Evolutionary conservation across 1,139 yeast species (phyloP).

Genomic region (Hansenula sp.): DNA sequence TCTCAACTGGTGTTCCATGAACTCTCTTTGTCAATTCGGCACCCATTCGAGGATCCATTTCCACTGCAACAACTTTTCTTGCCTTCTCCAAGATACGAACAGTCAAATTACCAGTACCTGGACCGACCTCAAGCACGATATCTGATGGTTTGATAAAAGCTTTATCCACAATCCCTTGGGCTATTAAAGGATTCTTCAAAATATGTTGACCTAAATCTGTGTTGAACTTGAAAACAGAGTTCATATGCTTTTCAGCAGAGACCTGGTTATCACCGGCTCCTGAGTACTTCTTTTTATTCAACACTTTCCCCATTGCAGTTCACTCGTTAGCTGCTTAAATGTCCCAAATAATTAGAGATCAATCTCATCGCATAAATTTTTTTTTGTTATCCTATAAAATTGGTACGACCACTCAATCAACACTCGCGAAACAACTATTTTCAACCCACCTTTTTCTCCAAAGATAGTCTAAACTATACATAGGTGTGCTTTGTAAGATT

Average conservation of each 20-base stretch:
- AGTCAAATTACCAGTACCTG: slow-evolving; percentile 98
- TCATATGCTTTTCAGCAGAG: slow-evolving; percentile 65
- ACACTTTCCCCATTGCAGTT: slow-evolving; percentile 19
- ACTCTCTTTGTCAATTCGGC: slow-evolving; percentile 97
- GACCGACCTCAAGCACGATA: slow-evolving; percentile 93
- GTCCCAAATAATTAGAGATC: background rate
- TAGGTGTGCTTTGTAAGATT: no score
- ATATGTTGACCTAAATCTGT: slow-evolving; percentile 97
- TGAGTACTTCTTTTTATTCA: slow-evolving; percentile 29
- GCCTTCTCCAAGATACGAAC: slow-evolving; percentile 92
- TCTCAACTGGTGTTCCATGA: slow-evolving; percentile 91
- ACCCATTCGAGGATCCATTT: slow-evolving; percentile 99
- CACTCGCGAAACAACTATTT: background rate
- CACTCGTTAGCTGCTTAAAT: no score
- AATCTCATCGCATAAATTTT: slow-evolving; percentile 4
- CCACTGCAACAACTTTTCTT: slow-evolving; percentile 87
- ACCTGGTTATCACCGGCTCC: slow-evolving; percentile 44
- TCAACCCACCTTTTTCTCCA: no score
- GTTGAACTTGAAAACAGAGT: slow-evolving; percentile 91
- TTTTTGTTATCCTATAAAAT: background rate
- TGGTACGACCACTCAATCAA: background rate
- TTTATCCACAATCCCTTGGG: slow-evolving; percentile 97
- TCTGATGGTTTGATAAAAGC: slow-evolving; percentile 93
- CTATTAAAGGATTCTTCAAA: slow-evolving; percentile 90
- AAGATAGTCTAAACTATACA: no score